phyloP scores from a whole-genome alignment of 2,329 filamentous ascomycete species.

The Phialophora verrucosa region DNA sequence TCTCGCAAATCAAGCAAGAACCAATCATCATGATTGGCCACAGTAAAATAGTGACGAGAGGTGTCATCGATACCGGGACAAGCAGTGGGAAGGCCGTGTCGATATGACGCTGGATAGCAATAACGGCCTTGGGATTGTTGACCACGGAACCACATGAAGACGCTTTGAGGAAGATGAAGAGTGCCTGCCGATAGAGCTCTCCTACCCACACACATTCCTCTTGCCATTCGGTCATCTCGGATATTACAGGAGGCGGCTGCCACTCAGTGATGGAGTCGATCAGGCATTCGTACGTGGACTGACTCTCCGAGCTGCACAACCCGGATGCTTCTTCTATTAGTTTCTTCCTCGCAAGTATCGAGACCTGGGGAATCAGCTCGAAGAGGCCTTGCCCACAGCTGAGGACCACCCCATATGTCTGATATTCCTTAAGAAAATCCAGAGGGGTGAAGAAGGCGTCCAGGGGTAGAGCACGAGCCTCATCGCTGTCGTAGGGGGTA shows the following conservation, averaged over 20 bases:
- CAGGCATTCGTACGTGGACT: conserved; percentile 8
- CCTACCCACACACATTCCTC: conserved; percentile 17
- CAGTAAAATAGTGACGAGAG: conserved; percentile 26
- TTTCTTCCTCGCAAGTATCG: conserved; percentile 20
- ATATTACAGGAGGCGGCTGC: conserved; percentile 15
- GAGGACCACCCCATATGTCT: conserved; percentile 32
- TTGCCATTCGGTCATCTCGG: conserved; percentile 19
- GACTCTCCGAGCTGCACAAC: conserved; percentile 1
- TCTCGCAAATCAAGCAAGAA: conserved; percentile 29
- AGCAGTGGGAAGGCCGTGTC: conserved; percentile 7
- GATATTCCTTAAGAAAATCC: conserved; percentile 21
- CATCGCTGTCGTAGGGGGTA: conserved; percentile 26
- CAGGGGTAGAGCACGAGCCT: conserved; percentile 16
- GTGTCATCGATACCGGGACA: conserved; percentile 3
- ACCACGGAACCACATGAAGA: conserved; percentile 26
- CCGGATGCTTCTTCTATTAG: conserved; percentile 18
- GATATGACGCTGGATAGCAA: conserved; percentile 24
- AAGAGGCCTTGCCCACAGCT: conserved; percentile 30
- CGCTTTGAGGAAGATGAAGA: conserved; percentile 24
- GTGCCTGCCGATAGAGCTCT: conserved; percentile 26
- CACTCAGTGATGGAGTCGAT: conserved; percentile 13
- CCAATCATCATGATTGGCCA: conserved; percentile 37
- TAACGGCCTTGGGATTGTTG: conserved; percentile 24
- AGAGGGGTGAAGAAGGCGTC: conserved; percentile 25
- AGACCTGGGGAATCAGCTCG: conserved; percentile 32